phyloP scores from a whole-genome alignment of 2,329 filamentous ascomycete genomes.

The Harringtonia aguacate region DNA sequence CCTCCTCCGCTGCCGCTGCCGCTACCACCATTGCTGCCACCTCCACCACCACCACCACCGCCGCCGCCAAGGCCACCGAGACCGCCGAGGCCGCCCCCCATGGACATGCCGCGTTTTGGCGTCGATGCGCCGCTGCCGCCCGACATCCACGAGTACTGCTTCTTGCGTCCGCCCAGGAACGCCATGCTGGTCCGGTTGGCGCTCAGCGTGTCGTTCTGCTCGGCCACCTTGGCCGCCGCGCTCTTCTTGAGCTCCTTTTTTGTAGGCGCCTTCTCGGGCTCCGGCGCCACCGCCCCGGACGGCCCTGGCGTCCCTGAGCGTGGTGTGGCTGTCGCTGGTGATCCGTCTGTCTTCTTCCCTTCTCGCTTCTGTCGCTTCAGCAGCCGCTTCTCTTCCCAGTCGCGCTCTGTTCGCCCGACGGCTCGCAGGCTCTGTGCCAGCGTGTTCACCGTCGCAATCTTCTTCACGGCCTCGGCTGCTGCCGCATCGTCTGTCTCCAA shows the following conservation, averaged over 20 bases:
- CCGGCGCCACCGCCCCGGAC: slow-evolving; percentile 51
- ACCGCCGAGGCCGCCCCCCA: no score
- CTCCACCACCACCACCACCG: slow-evolving; percentile 15
- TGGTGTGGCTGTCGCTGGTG: slow-evolving; percentile 14
- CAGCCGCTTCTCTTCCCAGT: slow-evolving; percentile 61
- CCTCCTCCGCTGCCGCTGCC: slow-evolving; percentile 16
- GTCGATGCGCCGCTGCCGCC: slow-evolving; percentile 43
- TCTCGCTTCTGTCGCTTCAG: slow-evolving; percentile 55
- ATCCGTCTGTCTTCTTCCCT: slow-evolving; percentile 42
- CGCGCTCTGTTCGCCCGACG: slow-evolving; percentile 54
- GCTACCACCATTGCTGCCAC: background rate
- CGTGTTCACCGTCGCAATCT: slow-evolving; percentile 35
- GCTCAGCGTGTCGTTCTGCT: slow-evolving; percentile 67
- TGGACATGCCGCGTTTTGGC: slow-evolving; percentile 29
- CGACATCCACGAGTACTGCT: slow-evolving; percentile 70
- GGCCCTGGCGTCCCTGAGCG: slow-evolving; percentile 45
- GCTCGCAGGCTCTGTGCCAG: slow-evolving; percentile 41
- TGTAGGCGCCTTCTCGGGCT: slow-evolving; percentile 57
- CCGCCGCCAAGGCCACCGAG: slow-evolving; percentile 22
- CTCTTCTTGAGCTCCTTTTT: slow-evolving; percentile 80
- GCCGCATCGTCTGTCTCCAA: slow-evolving; percentile 27
- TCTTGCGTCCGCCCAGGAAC: slow-evolving; percentile 51
- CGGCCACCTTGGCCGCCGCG: slow-evolving; percentile 65
- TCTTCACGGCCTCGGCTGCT: slow-evolving; percentile 17
- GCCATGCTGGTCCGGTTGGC: slow-evolving; percentile 75